A percentile compares a stretch with the other conserved stretches of the same genome.
Evolutionary conservation across 2,329 filamentous ascomycete species (phyloP).

Genomic region (Elsinoe ampelina): DNA sequence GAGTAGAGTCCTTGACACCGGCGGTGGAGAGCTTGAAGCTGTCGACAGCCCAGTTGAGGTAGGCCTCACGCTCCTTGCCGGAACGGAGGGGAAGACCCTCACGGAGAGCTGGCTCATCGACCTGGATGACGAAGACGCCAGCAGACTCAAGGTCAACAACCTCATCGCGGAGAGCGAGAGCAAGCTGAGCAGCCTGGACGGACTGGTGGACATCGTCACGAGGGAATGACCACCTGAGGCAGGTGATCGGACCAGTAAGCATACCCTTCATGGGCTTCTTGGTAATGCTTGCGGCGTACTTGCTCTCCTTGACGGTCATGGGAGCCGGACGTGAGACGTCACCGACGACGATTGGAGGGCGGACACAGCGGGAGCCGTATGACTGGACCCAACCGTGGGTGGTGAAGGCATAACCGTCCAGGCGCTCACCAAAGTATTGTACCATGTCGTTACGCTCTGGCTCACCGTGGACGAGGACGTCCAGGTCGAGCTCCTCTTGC

Average conservation of each 20-base stretch:
- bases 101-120: conserved; percentile 97
- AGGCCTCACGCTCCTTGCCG: conserved; percentile 90
- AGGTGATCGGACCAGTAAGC: conserved; percentile 98
- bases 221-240: conserved; percentile 98
- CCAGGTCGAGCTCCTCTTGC: conserved; percentile 94
- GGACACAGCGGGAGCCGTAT: conserved; percentile 96
- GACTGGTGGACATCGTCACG: conserved; percentile 99
- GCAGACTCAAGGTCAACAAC: conserved; percentile 96
- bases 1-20: conserved; percentile 87
- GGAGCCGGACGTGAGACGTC: conserved; percentile 93
- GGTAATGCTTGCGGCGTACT: conserved; percentile 92
- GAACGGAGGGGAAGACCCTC: conserved; percentile 96
- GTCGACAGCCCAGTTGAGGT: conserved; percentile 95
- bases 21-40: conserved; percentile 94
- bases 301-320: conserved; percentile 99
- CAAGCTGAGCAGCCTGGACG: conserved; percentile 96
- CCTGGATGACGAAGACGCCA: conserved; percentile 95
- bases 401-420: conserved; percentile 96
- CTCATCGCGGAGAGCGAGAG: conserved; percentile 95
- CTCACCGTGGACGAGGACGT: conserved; percentile 97
- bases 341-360: conserved; percentile 95
- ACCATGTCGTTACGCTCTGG: conserved; percentile 99
- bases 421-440: conserved; percentile 97
- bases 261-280: conserved; percentile 99
- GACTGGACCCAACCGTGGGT: conserved; percentile 98